These are phyloP conservation scores for Madurella mycetomatis DNA, from an alignment of 2,329 filamentous ascomycete genomes.

Conservation along the genomic window DNA sequence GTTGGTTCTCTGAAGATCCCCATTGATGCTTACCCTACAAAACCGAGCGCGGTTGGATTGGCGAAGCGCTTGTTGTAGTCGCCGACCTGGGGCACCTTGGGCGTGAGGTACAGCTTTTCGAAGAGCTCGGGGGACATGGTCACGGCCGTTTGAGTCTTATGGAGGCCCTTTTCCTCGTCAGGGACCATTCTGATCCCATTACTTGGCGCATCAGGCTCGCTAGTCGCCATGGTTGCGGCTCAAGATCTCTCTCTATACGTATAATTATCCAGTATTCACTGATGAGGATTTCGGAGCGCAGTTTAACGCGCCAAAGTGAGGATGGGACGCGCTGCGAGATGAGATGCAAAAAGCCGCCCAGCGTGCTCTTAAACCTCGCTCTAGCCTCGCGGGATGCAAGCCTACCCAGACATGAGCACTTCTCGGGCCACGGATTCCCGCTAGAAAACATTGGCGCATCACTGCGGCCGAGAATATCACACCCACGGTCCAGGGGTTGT, in stretches of 20 bases:
- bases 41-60: slow-evolving; percentile 36
- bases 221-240: slow-evolving; percentile 4
- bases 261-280: too few relatives aligned
- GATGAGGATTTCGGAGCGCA: too few relatives aligned
- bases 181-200: slow-evolving; percentile 3
- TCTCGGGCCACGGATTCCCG: too few relatives aligned
- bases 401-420: too few relatives aligned
- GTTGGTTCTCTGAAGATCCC: not conserved
- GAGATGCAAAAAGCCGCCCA: too few relatives aligned
- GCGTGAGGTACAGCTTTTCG: slow-evolving; percentile 38
- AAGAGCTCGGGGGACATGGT: slow-evolving; percentile 38
- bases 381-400: too few relatives aligned
- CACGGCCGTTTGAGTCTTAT: slow-evolving; percentile 32
- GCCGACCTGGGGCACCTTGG: slow-evolving; percentile 34
- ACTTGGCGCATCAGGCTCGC: not conserved
- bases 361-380: too few relatives aligned
- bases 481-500: not conserved
- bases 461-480: not conserved
- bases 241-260: too few relatives aligned
- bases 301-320: too few relatives aligned
- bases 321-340: too few relatives aligned
- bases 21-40: slow-evolving; percentile 31
- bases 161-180: slow-evolving; percentile 35
- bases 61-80: slow-evolving; percentile 36
- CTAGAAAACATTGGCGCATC: not conserved